phyloP scores from a whole-genome alignment of 495 filamentous ascomycete genomes.

The Xylaria curta region DNA sequence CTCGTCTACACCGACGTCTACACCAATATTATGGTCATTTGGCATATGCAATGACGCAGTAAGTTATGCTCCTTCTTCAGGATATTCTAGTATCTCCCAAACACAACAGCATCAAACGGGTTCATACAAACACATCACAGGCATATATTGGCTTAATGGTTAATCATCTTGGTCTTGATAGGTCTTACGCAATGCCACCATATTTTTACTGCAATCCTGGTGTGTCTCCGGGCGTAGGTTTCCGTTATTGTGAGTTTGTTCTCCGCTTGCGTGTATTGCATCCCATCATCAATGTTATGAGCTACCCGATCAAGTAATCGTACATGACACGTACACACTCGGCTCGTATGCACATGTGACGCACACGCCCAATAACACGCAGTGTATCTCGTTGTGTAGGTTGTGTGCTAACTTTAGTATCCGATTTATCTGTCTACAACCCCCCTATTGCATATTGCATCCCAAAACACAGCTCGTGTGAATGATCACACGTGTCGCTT shows the following conservation, averaged over 20 bases:
- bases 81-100: neutral
- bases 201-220: conserved; percentile 18
- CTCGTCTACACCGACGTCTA: neutral
- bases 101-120: neutral
- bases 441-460: neutral
- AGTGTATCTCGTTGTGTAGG: neutral
- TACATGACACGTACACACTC: neutral
- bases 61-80: neutral
- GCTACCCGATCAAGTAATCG: neutral
- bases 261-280: neutral
- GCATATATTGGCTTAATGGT: neutral
- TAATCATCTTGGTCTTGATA: neutral
- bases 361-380: neutral
- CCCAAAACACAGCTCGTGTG: neutral
- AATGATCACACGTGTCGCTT: neutral
- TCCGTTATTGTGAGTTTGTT: conserved; percentile 10
- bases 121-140: neutral
- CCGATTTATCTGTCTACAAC: neutral
- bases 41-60: neutral
- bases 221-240: neutral
- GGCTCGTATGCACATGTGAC: neutral
- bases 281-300: neutral
- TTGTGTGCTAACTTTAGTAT: neutral
- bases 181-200: neutral
- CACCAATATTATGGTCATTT: neutral